Base-by-base conservation (phyloP, 345 rosid species). In the Aquilaria sinensis region DNA sequence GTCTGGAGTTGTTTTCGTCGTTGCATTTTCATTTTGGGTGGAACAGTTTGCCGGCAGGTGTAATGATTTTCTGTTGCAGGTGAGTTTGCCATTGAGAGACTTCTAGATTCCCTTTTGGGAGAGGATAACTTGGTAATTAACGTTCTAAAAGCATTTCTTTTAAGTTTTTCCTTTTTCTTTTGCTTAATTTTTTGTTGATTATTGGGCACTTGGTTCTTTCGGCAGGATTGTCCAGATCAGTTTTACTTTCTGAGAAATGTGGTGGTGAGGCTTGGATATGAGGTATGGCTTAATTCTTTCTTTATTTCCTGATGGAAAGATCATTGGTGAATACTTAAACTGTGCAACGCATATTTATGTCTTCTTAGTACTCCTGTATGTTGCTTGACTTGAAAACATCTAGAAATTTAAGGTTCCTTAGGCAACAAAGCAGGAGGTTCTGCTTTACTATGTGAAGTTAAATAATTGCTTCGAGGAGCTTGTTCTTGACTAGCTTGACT, bases 211-310 rank as follows among this genome's bases (percentile, higher is more conserved):
- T 32, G 53, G 49, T 58, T 67, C 47, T 74, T 43, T 33, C 53
- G 1, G 65, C 81, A 89, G 98, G 83, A 66, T 67, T 78, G 74
- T 58, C 87, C 97, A 1, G 96, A 89, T 74, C 97, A 77, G 70
- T 92, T 76, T 79, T 84, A 84, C 63, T 79, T 92, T 37, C 72
- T 81, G 75, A 77, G 69, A 68, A 70, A 87, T 70, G 53, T 84
- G 47, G 83, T 83, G 61, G 82, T 83, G 57, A 73, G 67, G 58
- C 81, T 87, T 74, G 97, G 93, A 59, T 81, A 81, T 65, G 61
- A 84, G 67, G 98, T 93, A 89, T 41, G 81, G 29, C 58, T 56
- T 51, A 37, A 3, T 12, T 66, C 23, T 57, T 58, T 58, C 51
- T 50, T 37, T 37, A 8, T 37, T 37, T 37, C 7, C 43, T 37